Evolutionary conservation across 2,329 filamentous ascomycete species (phyloP).

Genomic region (Pleurostoma richardsiae): DNA sequence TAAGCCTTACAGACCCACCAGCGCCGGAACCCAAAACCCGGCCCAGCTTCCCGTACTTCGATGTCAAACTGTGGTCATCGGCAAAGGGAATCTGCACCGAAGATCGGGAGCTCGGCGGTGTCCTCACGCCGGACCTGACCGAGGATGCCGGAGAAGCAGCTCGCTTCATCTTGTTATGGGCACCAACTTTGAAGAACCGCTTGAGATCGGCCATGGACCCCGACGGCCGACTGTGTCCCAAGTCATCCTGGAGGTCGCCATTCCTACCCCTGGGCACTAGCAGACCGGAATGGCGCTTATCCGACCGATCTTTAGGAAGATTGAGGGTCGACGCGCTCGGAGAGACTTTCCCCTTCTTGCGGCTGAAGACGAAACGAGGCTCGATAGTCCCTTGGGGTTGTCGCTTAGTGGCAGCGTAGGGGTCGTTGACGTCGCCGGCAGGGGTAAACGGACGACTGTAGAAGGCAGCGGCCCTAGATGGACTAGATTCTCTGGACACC

Average conservation of each 20-base stretch:
- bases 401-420: constrained; percentile 78
- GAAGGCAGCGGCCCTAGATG: constrained; percentile 53
- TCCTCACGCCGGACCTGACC: constrained; percentile 42
- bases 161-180: constrained; percentile 65
- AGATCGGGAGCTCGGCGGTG: constrained; percentile 38
- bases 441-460: constrained; percentile 76
- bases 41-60: constrained; percentile 93
- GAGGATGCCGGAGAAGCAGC: constrained; percentile 58
- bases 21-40: constrained; percentile 91
- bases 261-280: constrained; percentile 31
- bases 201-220: constrained; percentile 93
- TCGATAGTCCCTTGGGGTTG: constrained; percentile 67
- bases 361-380: constrained; percentile 76
- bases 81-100: constrained; percentile 76
- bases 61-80: constrained; percentile 84
- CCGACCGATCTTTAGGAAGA: constrained; percentile 38
- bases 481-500: constrained; percentile 56
- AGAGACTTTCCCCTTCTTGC: constrained; percentile 63
- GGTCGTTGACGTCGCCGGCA: constrained; percentile 74
- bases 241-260: constrained; percentile 38
- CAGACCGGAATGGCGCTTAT: constrained; percentile 47
- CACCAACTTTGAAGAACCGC: constrained; percentile 86
- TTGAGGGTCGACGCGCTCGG: constrained; percentile 47
- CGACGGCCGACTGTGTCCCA: constrained; percentile 47
- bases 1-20: constrained; percentile 86